These are phyloP conservation scores for Taphrina wiesneri DNA, from an alignment of 1,139 yeast species.

Conservation along the genomic window DNA sequence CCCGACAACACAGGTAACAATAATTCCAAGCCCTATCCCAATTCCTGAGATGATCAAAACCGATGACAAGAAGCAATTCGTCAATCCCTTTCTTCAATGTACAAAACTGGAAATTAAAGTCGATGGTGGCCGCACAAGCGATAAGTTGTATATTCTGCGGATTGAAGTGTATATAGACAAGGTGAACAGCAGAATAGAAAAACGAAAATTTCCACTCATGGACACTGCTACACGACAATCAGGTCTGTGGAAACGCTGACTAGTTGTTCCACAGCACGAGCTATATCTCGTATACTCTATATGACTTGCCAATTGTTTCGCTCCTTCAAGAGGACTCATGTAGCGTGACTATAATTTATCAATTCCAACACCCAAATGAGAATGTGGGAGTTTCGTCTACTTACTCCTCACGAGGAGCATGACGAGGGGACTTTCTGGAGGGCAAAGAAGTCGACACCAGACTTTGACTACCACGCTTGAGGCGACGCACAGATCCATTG, in stretches of 20 bases:
- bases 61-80: not conserved
- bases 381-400: not conserved
- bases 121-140: not conserved
- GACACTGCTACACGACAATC: too few species aligned
- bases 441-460: not conserved
- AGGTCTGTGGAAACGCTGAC: too few species aligned
- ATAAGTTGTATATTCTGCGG: not conserved
- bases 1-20: slow-evolving; percentile 1
- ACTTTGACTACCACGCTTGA: not conserved
- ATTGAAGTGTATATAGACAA: not conserved
- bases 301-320: too few species aligned
- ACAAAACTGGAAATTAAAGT: not conserved
- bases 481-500: not conserved
- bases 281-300: too few species aligned
- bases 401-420: not conserved
- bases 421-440: slow-evolving; percentile 1
- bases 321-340: too few species aligned
- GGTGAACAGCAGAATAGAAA: not conserved
- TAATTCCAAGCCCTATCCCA: not conserved
- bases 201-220: not conserved
- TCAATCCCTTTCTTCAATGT: not conserved
- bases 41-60: not conserved
- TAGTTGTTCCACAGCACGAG: too few species aligned
- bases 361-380: not conserved
- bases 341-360: not conserved